Percentiles rank a stretch among this genome's conserved stretches.
These are phyloP conservation scores for Francoa sonchifolia DNA, from an alignment of 441 rosid species.

Conservation along the genomic window DNA sequence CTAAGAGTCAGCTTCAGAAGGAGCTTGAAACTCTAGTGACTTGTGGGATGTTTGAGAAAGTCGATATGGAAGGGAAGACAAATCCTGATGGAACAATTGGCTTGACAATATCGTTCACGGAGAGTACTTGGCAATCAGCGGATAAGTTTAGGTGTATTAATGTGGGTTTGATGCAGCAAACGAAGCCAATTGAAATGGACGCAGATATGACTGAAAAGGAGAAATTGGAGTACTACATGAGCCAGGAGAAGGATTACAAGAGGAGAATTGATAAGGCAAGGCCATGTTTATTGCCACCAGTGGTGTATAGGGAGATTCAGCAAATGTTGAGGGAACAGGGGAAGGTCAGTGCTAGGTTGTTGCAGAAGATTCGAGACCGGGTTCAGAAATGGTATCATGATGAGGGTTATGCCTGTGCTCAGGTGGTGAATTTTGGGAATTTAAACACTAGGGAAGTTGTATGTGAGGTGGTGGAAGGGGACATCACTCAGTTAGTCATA, in stretches of 20 bases:
- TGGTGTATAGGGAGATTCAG: conserved; percentile 50
- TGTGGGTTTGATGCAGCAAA: conserved; percentile 72
- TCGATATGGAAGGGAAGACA: conserved; percentile 75
- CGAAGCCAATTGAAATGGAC: conserved; percentile 83
- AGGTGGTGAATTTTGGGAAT: conserved; percentile 91
- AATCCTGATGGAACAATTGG: conserved; percentile 72
- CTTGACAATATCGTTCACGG: conserved; percentile 55
- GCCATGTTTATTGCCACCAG: conserved; percentile 56
- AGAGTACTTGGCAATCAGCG: conserved; percentile 89
- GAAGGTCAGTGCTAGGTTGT: conserved; percentile 70
- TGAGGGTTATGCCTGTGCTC: conserved; percentile 92
- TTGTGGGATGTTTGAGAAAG: conserved; percentile 96
- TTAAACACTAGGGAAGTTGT: conserved; percentile 81
- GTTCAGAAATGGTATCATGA: conserved; percentile 95
- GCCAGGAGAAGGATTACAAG: conserved; percentile 77
- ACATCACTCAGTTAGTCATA: conserved; percentile 64
- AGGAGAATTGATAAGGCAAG: conserved; percentile 69
- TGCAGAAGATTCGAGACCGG: conserved; percentile 88
- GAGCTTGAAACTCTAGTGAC: conserved; percentile 83
- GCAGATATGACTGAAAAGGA: conserved; percentile 93
- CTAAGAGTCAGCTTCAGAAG: conserved; percentile 61
- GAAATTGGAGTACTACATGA: conserved; percentile 64
- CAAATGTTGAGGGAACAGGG: conserved; percentile 64
- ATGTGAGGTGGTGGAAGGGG: conserved; percentile 95
- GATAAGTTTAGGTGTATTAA: conserved; percentile 76